Evolutionary conservation across 2,329 filamentous ascomycete species (phyloP).

Genomic region (Arthrobotrys pseudoclavata): DNA sequence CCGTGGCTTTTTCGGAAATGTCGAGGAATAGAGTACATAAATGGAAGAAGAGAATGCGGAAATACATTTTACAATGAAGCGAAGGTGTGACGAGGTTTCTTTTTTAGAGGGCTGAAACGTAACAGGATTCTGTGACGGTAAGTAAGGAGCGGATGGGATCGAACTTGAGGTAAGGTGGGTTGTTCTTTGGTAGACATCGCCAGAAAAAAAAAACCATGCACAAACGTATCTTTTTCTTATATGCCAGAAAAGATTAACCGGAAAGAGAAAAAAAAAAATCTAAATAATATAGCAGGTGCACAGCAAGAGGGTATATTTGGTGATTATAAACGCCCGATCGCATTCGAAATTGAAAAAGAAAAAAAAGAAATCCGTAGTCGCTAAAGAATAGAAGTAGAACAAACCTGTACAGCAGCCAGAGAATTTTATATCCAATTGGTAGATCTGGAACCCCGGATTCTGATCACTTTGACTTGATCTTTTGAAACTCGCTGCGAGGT

Average conservation of each 20-base stretch:
- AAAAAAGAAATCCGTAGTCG: constrained; percentile 21
- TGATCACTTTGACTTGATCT: constrained; percentile 55
- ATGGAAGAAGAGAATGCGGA: constrained; percentile 17
- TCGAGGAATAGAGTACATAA: constrained; percentile 21
- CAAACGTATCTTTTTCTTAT: not conserved
- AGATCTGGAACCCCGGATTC: constrained; percentile 46
- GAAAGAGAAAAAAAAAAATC: not conserved
- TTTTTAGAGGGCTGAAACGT: constrained; percentile 6
- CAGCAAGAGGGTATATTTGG: constrained; percentile 44
- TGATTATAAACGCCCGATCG: constrained; percentile 46
- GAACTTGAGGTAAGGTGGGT: not conserved
- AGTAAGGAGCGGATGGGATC: constrained; percentile 15
- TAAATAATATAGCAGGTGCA: constrained; percentile 17
- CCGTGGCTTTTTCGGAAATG: not conserved
- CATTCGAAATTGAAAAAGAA: constrained; percentile 1
- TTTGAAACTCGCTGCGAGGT: constrained; percentile 55
- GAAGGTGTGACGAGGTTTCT: constrained; percentile 16
- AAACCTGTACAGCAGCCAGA: not conserved
- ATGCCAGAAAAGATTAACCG: not conserved
- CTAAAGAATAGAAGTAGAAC: constrained; percentile 31
- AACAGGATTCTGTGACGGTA: constrained; percentile 7
- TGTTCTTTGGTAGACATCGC: constrained; percentile 1
- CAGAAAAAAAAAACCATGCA: not conserved
- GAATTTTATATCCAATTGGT: constrained; percentile 39
- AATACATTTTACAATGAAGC: constrained; percentile 40